phyloP scores from a whole-genome alignment of 108 stramenopile genomes.

The Skeletonema costatum region DNA sequence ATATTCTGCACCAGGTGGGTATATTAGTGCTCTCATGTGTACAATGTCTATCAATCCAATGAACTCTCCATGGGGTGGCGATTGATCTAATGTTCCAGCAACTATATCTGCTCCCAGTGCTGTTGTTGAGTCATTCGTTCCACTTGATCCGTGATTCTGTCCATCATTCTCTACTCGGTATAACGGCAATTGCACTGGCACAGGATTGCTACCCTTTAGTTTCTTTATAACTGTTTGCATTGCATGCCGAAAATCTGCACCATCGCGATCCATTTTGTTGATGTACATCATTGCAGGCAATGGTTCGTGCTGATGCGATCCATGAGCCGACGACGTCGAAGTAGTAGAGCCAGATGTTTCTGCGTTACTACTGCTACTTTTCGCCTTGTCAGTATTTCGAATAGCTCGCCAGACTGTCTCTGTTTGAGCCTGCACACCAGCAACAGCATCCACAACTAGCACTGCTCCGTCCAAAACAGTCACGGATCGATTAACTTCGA shows the following conservation, averaged over 20 bases:
- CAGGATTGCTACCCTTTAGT: slow-evolving; percentile 76
- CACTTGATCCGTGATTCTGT: not conserved
- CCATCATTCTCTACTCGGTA: slow-evolving; percentile 50
- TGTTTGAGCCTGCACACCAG: slow-evolving; percentile 97
- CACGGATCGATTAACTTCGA: slow-evolving; percentile 96
- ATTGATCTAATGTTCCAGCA: slow-evolving; percentile 24
- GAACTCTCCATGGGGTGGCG: slow-evolving; percentile 78
- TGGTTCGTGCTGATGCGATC: slow-evolving; percentile 71
- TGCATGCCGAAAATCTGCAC: slow-evolving; percentile 87
- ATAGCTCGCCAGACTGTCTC: slow-evolving; percentile 98
- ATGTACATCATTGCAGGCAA: slow-evolving; percentile 91
- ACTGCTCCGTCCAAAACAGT: slow-evolving; percentile 98
- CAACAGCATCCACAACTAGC: slow-evolving; percentile 96
- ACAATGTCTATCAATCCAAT: slow-evolving; percentile 93
- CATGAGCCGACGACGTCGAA: slow-evolving; percentile 12
- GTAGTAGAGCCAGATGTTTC: not conserved
- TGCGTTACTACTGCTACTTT: not conserved
- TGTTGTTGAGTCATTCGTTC: not conserved
- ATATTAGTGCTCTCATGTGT: slow-evolving; percentile 91
- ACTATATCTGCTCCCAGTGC: slow-evolving; percentile 21
- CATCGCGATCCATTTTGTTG: slow-evolving; percentile 99
- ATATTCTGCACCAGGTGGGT: slow-evolving; percentile 58
- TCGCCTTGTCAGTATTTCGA: slow-evolving; percentile 22
- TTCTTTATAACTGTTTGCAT: slow-evolving; percentile 76
- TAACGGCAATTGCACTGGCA: slow-evolving; percentile 75